phyloP scores from a whole-genome alignment of 305 asterid species.

The Fraxinus latifolia region DNA sequence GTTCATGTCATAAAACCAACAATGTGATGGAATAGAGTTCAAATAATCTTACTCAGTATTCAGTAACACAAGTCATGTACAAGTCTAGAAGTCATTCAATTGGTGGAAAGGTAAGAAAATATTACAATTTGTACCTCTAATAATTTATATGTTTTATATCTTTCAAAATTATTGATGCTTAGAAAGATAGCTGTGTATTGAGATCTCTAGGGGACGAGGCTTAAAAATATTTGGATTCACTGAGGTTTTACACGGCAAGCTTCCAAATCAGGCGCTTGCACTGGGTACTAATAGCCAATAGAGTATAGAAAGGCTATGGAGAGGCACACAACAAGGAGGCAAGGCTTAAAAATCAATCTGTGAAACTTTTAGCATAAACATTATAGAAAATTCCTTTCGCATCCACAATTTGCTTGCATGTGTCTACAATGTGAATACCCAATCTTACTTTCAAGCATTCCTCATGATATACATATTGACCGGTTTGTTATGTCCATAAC shows the following conservation, averaged over 20 bases:
- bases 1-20: neutral
- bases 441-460: conserved; percentile 1
- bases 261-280: neutral
- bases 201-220: neutral
- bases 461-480: conserved; percentile 4
- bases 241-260: neutral
- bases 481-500: neutral
- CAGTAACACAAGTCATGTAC: neutral
- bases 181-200: neutral
- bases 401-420: neutral
- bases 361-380: neutral
- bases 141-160: neutral
- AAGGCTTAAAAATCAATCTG: neutral
- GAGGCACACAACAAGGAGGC: neutral
- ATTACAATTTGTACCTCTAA: neutral
- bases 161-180: neutral
- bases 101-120: neutral
- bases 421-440: neutral
- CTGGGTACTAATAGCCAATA: neutral
- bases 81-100: neutral
- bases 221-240: neutral
- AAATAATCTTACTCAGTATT: neutral
- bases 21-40: neutral
- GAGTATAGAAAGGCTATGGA: neutral
- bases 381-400: neutral